Base-by-base conservation (phyloP, 1,284 basidiomycete species). In the Entoloma clypeatum region DNA sequence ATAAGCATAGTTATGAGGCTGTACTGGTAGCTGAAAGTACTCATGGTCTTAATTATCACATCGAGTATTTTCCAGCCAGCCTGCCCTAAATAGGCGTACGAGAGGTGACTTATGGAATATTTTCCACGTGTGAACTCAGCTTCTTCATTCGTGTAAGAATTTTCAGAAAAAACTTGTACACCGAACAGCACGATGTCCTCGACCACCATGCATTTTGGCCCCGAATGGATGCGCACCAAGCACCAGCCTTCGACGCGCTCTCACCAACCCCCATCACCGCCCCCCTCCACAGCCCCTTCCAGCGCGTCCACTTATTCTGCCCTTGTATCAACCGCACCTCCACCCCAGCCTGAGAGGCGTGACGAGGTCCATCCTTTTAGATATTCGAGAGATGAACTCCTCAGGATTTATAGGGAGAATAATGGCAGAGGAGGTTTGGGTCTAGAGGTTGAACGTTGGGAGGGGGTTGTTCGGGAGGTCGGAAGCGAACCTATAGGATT, bases 181-280 rank as follows among this genome's bases (percentile, higher is more conserved):
- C 39, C 44, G 47, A 52, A 54, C 36, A 49, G 44, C 34, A 40
- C 49, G 54, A 87, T 86, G 81, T 74, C 81, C 45, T 71, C 81
- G 47, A 74, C 82, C 36, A 83, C 84, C 14, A 82, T 88, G 77
- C 87, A 89, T 62, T 88, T 89, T 69, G 86, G 84, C 56, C 87
- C 86, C 36, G 86, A 90, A 68, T 91, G 88, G 87, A 89, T 91
- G 86, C 79, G 87, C 54, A 75, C 79, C 49, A 88, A 87, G 65
- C 74, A 72, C 48, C 78, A 82, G 47, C 61, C 72, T 39, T 58
- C 74, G 34, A 55, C 76, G 41, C 78, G 78, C 52, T 63, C 73
- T 26, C 74, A 73, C 36, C 72, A 68, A 39, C 79, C 77, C 33
- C 77, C 80, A 10, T 76, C 81, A 16, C 78, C 79, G 38, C 77